phyloP scores from a whole-genome alignment of 129 eudicot genomes.

The Flaveria brownii region DNA sequence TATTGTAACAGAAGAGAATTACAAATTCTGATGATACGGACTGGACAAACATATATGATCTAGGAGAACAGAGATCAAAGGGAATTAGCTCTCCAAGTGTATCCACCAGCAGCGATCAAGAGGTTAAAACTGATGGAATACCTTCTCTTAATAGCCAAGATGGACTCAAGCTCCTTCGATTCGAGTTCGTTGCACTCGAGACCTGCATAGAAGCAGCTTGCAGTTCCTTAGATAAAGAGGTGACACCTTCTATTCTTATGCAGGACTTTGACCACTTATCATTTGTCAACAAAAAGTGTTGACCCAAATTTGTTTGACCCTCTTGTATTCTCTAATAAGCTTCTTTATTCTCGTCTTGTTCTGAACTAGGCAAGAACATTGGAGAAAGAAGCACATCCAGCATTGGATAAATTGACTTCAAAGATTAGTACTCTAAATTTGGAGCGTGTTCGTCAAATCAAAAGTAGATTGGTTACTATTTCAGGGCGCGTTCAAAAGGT shows the following conservation, averaged over 20 bases:
- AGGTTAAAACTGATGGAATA: conserved; percentile 43
- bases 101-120: conserved; percentile 46
- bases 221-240: conserved; percentile 77
- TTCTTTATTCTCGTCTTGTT: conserved; percentile 13
- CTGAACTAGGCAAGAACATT: conserved; percentile 72
- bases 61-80: conserved; percentile 52
- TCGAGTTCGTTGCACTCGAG: conserved; percentile 84
- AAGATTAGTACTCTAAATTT: conserved; percentile 85
- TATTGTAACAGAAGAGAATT: conserved; percentile 52
- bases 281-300: too few relatives aligned
- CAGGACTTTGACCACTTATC: too few relatives aligned
- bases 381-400: conserved; percentile 97
- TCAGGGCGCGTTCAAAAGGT: conserved; percentile 96
- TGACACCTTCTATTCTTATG: not conserved
- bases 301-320: not conserved
- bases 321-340: not conserved
- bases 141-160: conserved; percentile 60
- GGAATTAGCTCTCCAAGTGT: conserved; percentile 46
- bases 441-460: conserved; percentile 94
- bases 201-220: conserved; percentile 93
- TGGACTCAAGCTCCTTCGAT: conserved; percentile 65
- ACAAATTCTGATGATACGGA: conserved; percentile 45
- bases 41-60: conserved; percentile 66
- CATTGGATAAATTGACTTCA: conserved; percentile 88
- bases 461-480: conserved; percentile 88